A percentile compares a stretch with the other conserved stretches of the same genome.
These are phyloP conservation scores for Fusarium sp. DNA, from an alignment of 2,329 filamentous ascomycete genomes.

Conservation along the genomic window DNA sequence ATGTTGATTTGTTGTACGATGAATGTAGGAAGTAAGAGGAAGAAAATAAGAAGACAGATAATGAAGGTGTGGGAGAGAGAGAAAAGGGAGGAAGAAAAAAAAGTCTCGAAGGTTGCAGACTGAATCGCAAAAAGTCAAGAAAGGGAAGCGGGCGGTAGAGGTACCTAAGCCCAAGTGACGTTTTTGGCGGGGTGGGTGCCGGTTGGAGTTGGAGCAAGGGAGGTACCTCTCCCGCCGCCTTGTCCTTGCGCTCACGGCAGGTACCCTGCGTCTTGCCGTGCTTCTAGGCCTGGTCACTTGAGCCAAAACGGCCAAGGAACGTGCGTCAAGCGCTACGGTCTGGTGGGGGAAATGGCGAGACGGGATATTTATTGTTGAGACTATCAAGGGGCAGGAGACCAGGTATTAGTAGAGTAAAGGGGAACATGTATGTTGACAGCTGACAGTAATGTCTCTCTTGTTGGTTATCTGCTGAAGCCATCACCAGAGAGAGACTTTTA, in stretches of 20 bases:
- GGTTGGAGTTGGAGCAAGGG: neutral
- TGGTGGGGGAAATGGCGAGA: conserved; percentile 23
- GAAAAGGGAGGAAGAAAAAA: conserved; percentile 8
- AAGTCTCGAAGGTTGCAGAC: conserved; percentile 34
- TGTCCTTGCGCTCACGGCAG: conserved; percentile 14
- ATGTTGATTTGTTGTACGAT: neutral
- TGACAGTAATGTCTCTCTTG: neutral
- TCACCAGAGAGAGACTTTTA: neutral
- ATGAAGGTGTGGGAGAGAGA: neutral
- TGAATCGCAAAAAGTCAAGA: conserved; percentile 42
- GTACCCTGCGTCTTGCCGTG: conserved; percentile 17
- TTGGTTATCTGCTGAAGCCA: neutral
- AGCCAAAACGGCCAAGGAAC: conserved; percentile 15
- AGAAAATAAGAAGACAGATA: neutral
- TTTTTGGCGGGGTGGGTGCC: conserved; percentile 37
- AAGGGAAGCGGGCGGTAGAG: conserved; percentile 28
- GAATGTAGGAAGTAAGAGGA: neutral
- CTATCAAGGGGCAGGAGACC: neutral
- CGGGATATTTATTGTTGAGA: neutral
- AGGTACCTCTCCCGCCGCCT: conserved; percentile 13
- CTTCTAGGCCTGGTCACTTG: conserved; percentile 7
- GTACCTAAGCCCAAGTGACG: conserved; percentile 33
- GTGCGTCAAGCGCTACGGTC: conserved; percentile 14
- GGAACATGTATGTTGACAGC: neutral
- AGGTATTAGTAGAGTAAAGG: neutral